Conservation (phyloP, 1,139 yeast species). For the Geotrichum bryndzae region DNA sequence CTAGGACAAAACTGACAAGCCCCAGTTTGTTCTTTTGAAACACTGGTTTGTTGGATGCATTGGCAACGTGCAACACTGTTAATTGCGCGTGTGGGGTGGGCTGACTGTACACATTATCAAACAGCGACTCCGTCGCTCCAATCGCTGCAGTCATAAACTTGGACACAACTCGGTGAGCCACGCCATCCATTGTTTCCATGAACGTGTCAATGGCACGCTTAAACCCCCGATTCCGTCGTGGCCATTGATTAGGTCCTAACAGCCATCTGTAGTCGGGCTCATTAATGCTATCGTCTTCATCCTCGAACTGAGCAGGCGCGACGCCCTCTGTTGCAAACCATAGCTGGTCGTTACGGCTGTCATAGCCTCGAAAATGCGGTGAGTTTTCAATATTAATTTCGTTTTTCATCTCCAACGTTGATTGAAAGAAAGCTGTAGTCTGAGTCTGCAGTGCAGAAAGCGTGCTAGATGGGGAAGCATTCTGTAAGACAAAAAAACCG, state of each 20-base stretch:
- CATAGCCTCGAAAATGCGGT: conserved; percentile 11
- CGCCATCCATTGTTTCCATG: conserved; percentile 3
- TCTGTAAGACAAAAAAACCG: conserved; percentile 12
- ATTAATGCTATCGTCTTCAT: background rate
- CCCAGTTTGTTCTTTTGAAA: conserved; percentile 4
- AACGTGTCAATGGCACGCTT: background rate
- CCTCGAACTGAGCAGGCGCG: conserved; percentile 7
- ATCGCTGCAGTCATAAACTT: conserved; percentile 10
- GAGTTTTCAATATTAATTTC: conserved; percentile 8
- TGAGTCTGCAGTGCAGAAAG: background rate
- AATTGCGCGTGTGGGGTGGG: background rate
- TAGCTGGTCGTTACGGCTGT: background rate
- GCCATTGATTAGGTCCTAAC: conserved; percentile 15
- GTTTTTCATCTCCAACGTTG: background rate
- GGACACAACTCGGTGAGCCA: conserved; percentile 1
- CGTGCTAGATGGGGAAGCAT: background rate
- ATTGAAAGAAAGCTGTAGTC: background rate
- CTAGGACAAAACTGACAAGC: conserved; percentile 2
- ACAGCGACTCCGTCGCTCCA: conserved; percentile 1
- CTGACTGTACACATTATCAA: conserved; percentile 4
- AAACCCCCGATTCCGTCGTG: conserved; percentile 8
- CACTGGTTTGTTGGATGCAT: background rate
- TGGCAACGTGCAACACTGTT: conserved; percentile 2
- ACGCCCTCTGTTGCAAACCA: conserved; percentile 1
- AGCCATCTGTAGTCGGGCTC: conserved; percentile 8